Evolutionary conservation across 2,329 filamentous ascomycete species (phyloP), one percentile per base, ranked within the genome.

Genomic region (Apiospora aurea): DNA sequence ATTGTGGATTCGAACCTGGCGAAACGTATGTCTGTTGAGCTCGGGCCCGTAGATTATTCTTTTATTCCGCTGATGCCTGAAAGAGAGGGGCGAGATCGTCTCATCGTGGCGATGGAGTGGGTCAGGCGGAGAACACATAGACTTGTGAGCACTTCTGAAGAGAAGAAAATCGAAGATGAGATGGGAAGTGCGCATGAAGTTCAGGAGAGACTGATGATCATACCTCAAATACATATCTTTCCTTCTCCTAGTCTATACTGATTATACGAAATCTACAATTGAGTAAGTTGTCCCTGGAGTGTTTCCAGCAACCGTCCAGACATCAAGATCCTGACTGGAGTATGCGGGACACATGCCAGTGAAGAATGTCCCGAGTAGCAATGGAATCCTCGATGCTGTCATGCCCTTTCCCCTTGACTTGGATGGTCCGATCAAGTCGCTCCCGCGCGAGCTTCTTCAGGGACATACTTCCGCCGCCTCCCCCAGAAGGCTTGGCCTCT

Each of bases 361-460:
- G 57, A 1, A 64, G 57, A n/a, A 64, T n/a, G 3, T 64, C 57
- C 16, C 57, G 21, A 7, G 57, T 64, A 13, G 57, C 57, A 41
- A 64, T n/a, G 21, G 57, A 18, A 41, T 64, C 57, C 34, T 64
- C 57, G 6, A 64, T 41, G 34, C 57, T 64, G 57, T 64, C 57
- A 24, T 64, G 57, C 1, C 57, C 57, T 41, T 13, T 64, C 2
- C 57, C 57, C 18, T 41, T 64, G 10, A 10, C 10, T 41, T 64
- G 57, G 57, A 64, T 64, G 2, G 29, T 11, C 34, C 57, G 21
- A 6, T 16, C 57, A 4, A 64, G 57, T 10, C 57, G 29, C 10
- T 64, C 57, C 14, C 5, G 10, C 34, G 57, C 16, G 13, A 64
- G 29, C 3, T 41, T 64, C 34, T 64, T 64, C 34, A 64, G 34